These are phyloP conservation scores for Artemisia tridentata DNA, from an alignment of 129 eudicot species.

Conservation along the genomic window DNA sequence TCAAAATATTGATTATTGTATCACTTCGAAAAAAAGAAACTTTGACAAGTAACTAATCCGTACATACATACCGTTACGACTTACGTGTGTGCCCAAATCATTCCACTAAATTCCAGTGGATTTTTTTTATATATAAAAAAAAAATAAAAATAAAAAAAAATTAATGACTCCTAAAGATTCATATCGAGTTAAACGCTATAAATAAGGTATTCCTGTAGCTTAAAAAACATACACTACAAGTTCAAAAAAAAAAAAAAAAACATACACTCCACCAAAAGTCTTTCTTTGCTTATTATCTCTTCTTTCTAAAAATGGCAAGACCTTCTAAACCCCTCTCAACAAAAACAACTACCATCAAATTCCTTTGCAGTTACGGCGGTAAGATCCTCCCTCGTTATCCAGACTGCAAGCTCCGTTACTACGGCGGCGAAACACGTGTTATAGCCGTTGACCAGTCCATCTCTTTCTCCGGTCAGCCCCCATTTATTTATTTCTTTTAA, in stretches of 20 bases:
- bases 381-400: conserved; percentile 81
- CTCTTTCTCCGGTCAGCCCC: conserved; percentile 53
- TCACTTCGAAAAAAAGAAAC: no score
- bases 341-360: conserved; percentile 41
- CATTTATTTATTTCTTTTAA: conserved; percentile 43
- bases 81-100: no score
- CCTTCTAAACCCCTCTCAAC: conserved; percentile 20
- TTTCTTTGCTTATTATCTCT: background rate
- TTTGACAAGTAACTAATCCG: no score
- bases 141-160: no score
- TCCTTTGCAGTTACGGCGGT: conserved; percentile 88
- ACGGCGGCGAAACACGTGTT: conserved; percentile 89
- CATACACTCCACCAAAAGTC: conserved; percentile 11
- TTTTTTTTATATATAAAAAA: no score
- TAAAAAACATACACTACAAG: conserved; percentile 38
- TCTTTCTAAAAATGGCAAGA: conserved; percentile 42
- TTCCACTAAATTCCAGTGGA: no score
- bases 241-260: no score
- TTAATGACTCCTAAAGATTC: no score
- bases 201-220: conserved; percentile 33
- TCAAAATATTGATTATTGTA: no score
- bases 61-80: no score
- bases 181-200: conserved; percentile 31
- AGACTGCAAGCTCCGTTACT: conserved; percentile 92
- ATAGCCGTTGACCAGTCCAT: conserved; percentile 65